phyloP scores from a whole-genome alignment of 2,329 filamentous ascomycete genomes.

The Scedosporium dehoogii region DNA sequence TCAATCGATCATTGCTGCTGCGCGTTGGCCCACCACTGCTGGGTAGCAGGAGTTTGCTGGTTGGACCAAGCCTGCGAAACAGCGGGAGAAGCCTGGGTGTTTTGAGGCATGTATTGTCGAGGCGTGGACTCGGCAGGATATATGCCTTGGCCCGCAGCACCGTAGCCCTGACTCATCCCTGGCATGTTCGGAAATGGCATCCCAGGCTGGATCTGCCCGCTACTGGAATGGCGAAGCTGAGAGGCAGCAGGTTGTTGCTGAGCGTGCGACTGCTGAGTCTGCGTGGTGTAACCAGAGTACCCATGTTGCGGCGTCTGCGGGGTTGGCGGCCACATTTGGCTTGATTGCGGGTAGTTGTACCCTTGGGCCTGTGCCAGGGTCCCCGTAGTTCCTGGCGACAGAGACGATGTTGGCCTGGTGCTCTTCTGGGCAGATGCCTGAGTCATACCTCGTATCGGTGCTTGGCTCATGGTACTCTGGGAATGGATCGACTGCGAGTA shows the following conservation, averaged over 20 bases:
- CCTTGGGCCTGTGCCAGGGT: constrained; percentile 40
- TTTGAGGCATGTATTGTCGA: constrained; percentile 58
- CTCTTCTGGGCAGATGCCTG: constrained; percentile 48
- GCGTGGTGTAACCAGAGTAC: constrained; percentile 43
- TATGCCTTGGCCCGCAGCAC: constrained; percentile 41
- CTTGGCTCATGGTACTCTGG: constrained; percentile 62
- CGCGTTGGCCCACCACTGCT: constrained; percentile 45
- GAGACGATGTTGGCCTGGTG: constrained; percentile 51
- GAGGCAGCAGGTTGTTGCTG: constrained; percentile 45
- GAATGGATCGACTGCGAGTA: constrained; percentile 65
- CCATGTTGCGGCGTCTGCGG: constrained; percentile 51
- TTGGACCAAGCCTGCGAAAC: constrained; percentile 44
- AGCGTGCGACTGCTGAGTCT: constrained; percentile 39
- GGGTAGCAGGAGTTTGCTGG: constrained; percentile 49
- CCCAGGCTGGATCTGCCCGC: constrained; percentile 44
- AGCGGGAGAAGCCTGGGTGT: constrained; percentile 38
- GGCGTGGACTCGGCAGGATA: constrained; percentile 54
- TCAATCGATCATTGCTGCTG: constrained; percentile 25
- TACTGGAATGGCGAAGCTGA: constrained; percentile 48
- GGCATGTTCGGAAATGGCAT: constrained; percentile 57
- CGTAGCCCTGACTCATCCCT: constrained; percentile 47
- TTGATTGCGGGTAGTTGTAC: constrained; percentile 53
- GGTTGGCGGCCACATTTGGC: constrained; percentile 58
- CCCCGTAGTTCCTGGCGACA: constrained; percentile 35
- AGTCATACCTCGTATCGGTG: constrained; percentile 57